Evolutionary conservation across 352 stramenopile genomes (phyloP), one percentile per base, ranked within the genome.

Genomic region (Phytopythium sindhum): DNA sequence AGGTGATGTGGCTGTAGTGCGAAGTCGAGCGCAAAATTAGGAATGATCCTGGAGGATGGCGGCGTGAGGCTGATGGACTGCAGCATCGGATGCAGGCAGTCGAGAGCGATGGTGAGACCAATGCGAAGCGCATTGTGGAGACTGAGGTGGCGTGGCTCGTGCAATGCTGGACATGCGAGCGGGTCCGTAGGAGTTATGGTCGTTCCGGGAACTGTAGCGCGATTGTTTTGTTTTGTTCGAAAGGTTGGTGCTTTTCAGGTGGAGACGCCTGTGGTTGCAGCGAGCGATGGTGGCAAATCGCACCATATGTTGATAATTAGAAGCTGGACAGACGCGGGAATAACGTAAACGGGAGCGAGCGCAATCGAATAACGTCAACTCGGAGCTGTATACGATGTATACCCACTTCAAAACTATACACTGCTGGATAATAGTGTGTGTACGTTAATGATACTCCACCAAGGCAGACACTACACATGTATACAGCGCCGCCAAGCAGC

Each of bases 331-430:
- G 39, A 42, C 5, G 44, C 19, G 8, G 19, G 19, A 26, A 55
- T 55, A 55, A 55, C 48, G 48, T n/a, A 55, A 55, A 55, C 48
- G 23, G 2, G 48, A 11, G 48, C 14, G 9, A 55, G 29, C 48
- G 48, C n/a, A 31, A 55, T 55, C 24, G 14, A 35, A 23, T 45
- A 21, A 45, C 41, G 41, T 23, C 41, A 45, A 23, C 21, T 23
- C 17, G 33, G 33, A 39, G 14, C 33, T 12, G 33, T 15, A 39
- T 10, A 39, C 33, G 14, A 39, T 10, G 14, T 14, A 39, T 35
- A 35, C 8, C 31, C 31, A 39, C 33, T 4, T 37, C 4, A 37
- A 9, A 37, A 4, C 9, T 37, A 9, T 4, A 37, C n/a, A n/a
- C n/a, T n/a, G n/a, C n/a, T n/a, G n/a, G n/a, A n/a, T n/a, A n/a